Conservation (phyloP, 1,139 yeast species). For the Nakaseomyces bracarensis region DNA sequence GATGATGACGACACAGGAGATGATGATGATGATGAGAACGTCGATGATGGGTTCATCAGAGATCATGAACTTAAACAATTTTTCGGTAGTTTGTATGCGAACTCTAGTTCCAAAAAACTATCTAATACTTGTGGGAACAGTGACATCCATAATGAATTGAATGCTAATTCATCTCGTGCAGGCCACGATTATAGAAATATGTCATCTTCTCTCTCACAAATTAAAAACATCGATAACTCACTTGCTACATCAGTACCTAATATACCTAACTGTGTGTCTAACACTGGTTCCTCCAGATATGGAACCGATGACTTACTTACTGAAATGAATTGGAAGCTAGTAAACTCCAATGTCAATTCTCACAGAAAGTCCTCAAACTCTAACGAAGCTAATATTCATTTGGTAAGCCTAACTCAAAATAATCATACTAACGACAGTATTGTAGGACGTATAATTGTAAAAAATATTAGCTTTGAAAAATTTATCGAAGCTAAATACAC, state of each 20-base stretch:
- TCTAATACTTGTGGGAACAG: neutral
- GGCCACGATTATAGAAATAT: conserved; percentile 4
- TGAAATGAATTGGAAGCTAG: conserved; percentile 1
- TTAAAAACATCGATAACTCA: too few species aligned
- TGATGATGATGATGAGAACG: conserved; percentile 12
- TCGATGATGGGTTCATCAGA: conserved; percentile 10
- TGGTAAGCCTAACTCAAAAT: neutral
- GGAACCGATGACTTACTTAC: neutral
- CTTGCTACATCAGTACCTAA: too few species aligned
- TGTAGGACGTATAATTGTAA: conserved; percentile 19
- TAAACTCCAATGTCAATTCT: neutral
- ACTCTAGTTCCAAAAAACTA: neutral
- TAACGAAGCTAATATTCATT: neutral
- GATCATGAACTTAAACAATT: neutral
- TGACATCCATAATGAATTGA: neutral
- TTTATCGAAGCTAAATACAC: conserved; percentile 24
- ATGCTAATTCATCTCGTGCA: neutral
- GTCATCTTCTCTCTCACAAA: too few species aligned
- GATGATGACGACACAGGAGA: conserved; percentile 8
- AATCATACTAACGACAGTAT: conserved; percentile 7
- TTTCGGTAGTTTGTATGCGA: neutral
- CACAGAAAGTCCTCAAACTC: neutral
- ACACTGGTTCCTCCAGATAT: too few species aligned
- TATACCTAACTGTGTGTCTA: too few species aligned
- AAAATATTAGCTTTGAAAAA: conserved; percentile 24